Evolutionary conservation across 371 early-diverging fungal genomes (phyloP).

Genomic region (Chytridium lagenaria): DNA sequence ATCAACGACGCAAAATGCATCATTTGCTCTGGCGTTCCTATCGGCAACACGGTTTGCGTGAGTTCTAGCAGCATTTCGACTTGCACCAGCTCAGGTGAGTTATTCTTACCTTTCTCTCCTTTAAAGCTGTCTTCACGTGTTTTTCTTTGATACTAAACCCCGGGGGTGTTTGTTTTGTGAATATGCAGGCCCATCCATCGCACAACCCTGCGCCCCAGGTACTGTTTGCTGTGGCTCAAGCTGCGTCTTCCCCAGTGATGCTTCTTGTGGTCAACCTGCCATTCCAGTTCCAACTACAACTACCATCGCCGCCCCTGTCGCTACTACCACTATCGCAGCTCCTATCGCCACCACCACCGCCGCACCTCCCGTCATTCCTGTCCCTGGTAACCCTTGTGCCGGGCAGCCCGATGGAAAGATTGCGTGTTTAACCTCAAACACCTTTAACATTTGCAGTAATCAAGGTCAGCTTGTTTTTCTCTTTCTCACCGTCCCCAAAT

Average conservation of each 20-base stretch:
- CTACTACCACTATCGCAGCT: constrained; percentile 1
- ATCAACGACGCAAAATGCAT: constrained; percentile 10
- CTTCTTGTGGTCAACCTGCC: not conserved
- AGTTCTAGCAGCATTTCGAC: not conserved
- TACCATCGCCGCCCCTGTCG: not conserved
- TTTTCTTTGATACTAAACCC: not conserved
- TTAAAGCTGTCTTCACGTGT: not conserved
- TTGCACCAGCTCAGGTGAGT: constrained; percentile 10
- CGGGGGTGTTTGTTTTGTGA: not conserved
- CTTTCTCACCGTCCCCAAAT: too few species aligned
- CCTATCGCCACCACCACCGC: not conserved
- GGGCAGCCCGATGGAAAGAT: constrained; percentile 15
- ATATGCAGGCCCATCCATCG: constrained; percentile 3
- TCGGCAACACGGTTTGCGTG: constrained; percentile 9
- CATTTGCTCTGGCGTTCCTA: not conserved
- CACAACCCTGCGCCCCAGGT: constrained; percentile 4
- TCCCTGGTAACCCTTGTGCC: not conserved
- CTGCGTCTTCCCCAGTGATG: not conserved
- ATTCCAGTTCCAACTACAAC: not conserved
- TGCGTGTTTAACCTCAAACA: not conserved
- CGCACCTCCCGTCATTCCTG: not conserved
- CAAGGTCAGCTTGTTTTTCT: constrained; percentile 11
- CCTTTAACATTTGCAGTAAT: constrained; percentile 17
- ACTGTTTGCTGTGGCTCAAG: not conserved
- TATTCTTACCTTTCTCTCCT: not conserved